Percentiles rank a stretch among this genome's conserved stretches.
These are phyloP conservation scores for Malbranchea zuffiana DNA, from an alignment of 2,329 filamentous ascomycete species.

Conservation along the genomic window DNA sequence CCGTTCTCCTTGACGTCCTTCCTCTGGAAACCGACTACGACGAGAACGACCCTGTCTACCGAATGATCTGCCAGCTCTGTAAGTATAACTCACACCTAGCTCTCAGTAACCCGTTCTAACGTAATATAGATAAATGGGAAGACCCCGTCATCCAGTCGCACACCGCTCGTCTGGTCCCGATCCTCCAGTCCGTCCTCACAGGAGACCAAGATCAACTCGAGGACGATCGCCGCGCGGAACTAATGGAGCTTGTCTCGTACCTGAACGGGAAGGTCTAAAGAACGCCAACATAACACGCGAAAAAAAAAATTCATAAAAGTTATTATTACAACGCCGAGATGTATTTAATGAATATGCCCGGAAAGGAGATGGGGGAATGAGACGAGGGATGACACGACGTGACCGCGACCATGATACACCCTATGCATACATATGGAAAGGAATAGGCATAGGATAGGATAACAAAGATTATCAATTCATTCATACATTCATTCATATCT, in stretches of 20 bases:
- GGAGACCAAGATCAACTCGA: conserved; percentile 38
- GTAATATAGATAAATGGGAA: conserved; percentile 33
- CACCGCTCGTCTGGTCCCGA: conserved; percentile 37
- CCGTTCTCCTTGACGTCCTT: conserved; percentile 64
- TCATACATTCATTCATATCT: too few species aligned
- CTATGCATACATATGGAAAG: too few species aligned
- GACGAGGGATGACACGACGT: too few species aligned
- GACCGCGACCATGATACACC: too few species aligned
- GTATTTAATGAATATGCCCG: too few species aligned
- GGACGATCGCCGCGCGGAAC: conserved; percentile 37
- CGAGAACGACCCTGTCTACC: conserved; percentile 89
- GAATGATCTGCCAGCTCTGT: conserved; percentile 82
- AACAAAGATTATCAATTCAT: too few species aligned
- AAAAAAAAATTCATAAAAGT: too few species aligned
- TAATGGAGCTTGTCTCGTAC: conserved; percentile 40
- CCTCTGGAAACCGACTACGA: conserved; percentile 89
- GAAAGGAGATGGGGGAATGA: too few species aligned
- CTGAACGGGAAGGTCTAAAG: conserved; percentile 39
- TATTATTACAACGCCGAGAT: too few species aligned
- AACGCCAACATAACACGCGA: too few species aligned
- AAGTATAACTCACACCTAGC: conserved; percentile 30
- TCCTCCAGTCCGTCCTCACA: conserved; percentile 38
- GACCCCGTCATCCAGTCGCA: conserved; percentile 36
- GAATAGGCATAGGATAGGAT: too few species aligned
- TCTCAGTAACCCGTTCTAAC: conserved; percentile 13